Percentiles rank a stretch among this genome's conserved stretches.
Evolutionary conservation across 495 filamentous ascomycete species (phyloP).

Genomic region (Neurospora sp.): DNA sequence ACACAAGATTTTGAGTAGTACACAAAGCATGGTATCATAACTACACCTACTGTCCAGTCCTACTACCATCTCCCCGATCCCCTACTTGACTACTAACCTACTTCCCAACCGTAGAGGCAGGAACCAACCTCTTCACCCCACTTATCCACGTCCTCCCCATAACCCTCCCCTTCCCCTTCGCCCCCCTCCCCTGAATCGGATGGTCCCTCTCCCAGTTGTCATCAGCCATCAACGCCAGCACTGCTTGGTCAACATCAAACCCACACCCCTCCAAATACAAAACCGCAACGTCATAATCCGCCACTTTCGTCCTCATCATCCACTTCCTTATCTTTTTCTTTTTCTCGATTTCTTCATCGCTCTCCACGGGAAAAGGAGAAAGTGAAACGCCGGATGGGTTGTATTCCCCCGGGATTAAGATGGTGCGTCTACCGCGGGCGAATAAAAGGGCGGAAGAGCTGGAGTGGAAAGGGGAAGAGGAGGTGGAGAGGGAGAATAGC

Average conservation of each 20-base stretch:
- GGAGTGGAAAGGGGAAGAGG: slow-evolving; percentile 34
- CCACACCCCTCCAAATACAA: slow-evolving; percentile 57
- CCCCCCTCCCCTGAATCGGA: slow-evolving; percentile 25
- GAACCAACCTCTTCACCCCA: background rate
- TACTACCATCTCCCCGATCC: background rate
- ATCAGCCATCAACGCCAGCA: no score
- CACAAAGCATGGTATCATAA: background rate
- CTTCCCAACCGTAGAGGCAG: background rate
- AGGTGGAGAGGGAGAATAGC: slow-evolving; percentile 52
- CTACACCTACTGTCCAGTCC: background rate
- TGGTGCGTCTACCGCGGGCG: slow-evolving; percentile 43
- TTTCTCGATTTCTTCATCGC: slow-evolving; percentile 55
- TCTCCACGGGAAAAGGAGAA: slow-evolving; percentile 54
- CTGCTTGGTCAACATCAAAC: slow-evolving; percentile 33
- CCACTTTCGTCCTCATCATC: slow-evolving; percentile 61
- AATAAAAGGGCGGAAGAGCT: background rate
- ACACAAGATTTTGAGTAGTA: background rate
- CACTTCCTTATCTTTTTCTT: slow-evolving; percentile 57
- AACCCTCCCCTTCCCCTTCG: slow-evolving; percentile 14
- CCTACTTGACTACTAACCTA: background rate
- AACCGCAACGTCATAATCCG: slow-evolving; percentile 63
- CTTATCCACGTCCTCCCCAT: slow-evolving; percentile 5
- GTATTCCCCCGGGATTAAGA: slow-evolving; percentile 56
- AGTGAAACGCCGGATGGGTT: slow-evolving; percentile 46
- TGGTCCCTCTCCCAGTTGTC: slow-evolving; percentile 56